A percentile compares a stretch with the other conserved stretches of the same genome.
phyloP scores from a whole-genome alignment of 768 basidiomycete species.

The Tricholoma saponaceum region DNA sequence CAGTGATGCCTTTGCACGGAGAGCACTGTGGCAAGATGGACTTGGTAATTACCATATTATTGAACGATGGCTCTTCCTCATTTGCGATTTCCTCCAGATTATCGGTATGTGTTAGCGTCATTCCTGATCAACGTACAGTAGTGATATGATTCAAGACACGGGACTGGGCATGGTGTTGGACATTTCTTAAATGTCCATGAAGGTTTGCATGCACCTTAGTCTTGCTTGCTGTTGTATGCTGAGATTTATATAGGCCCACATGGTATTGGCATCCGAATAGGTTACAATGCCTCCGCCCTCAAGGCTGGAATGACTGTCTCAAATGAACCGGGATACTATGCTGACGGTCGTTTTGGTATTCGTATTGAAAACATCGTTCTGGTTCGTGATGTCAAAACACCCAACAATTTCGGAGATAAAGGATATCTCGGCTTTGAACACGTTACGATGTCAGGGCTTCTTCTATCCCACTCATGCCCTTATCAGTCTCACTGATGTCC shows the following conservation, averaged over 20 bases:
- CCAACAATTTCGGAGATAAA: constrained; percentile 76
- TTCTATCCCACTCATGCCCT: neutral
- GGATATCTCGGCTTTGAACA: constrained; percentile 84
- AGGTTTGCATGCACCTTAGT: constrained; percentile 30
- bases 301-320: constrained; percentile 89
- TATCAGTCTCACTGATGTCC: neutral
- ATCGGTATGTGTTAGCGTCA: constrained; percentile 36
- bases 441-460: constrained; percentile 70
- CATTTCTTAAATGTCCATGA: constrained; percentile 95
- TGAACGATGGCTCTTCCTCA: neutral
- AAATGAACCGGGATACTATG: constrained; percentile 93
- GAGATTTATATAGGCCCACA: constrained; percentile 44
- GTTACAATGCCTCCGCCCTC: constrained; percentile 67
- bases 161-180: constrained; percentile 94
- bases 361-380: constrained; percentile 90
- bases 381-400: constrained; percentile 66
- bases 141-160: constrained; percentile 50
- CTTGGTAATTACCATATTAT: constrained; percentile 46
- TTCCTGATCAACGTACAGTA: neutral
- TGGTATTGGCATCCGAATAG: constrained; percentile 57
- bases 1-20: constrained; percentile 80
- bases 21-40: constrained; percentile 82
- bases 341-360: constrained; percentile 87
- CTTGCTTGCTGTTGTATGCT: neutral
- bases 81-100: constrained; percentile 36